Base-by-base conservation (phyloP, 306 rosid genomes). In the Quercus alba region DNA sequence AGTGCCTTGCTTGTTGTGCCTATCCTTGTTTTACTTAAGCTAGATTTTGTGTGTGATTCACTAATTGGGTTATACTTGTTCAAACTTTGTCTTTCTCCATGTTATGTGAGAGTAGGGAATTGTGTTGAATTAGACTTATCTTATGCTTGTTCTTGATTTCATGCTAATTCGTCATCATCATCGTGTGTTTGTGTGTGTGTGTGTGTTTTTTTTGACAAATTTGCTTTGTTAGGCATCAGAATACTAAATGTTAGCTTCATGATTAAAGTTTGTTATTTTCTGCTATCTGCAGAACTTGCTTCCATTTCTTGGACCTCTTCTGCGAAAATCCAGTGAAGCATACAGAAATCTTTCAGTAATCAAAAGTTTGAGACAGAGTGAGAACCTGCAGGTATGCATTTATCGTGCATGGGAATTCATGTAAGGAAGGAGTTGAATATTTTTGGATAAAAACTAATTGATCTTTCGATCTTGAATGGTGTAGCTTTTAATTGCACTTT, bases 221-320 rank as follows among this genome's bases (percentile, higher is more conserved):
- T 80, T 38, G 44, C 26, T 4, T 31, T 78, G 64, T 28, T 18
- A 10, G 21, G 2, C 20, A 41, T 21, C 72, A 52, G 17, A 12
- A 52, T 51, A 41, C 61, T 51, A 35, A 38, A 25, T 68, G 4
- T 49, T 57, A 49, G 41, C 49, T 62, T 17, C 28, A 33, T 19
- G 28, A 75, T 87, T 73, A 79, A 79, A 72, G 23, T 21, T 25
- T 12, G 41, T 79, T 17, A 70, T 73, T 21, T 14, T 74, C 17
- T 83, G 75, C 79, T 74, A 67, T 87, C 59, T 83, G 88, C 97
- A 96, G 99, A 89, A 93, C 83, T 85, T 96, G 87, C 92, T 89
- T 80, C 93, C 95, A 62, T 96, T 96, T 87, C 88, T 96, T 81
- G 98, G 91, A 77, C 98, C 99, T n/a, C 97, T 96, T 77, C 64